A percentile compares a stretch with the other conserved stretches of the same genome.
Evolutionary conservation across 2,329 filamentous ascomycete genomes (phyloP).

Genomic region (Ciborinia camelliae): DNA sequence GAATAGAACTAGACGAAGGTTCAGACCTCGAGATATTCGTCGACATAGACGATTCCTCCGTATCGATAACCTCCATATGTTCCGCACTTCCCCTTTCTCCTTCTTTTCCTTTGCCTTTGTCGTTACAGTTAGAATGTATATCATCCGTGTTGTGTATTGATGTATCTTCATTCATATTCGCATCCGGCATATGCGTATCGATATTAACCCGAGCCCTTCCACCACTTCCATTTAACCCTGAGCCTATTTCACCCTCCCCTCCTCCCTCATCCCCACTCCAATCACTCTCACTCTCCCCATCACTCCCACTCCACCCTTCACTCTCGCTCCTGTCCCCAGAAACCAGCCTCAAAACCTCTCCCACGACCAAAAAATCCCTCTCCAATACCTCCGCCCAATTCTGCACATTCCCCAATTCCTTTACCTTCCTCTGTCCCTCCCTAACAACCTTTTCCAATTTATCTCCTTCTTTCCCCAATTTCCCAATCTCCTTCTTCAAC

Average conservation of each 20-base stretch:
- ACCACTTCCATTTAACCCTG: neutral
- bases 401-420: constrained; percentile 78
- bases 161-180: constrained; percentile 24
- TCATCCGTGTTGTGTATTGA: constrained; percentile 18
- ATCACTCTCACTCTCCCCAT: constrained; percentile 15
- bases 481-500: constrained; percentile 57
- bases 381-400: constrained; percentile 85
- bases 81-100: constrained; percentile 5
- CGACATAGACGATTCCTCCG: constrained; percentile 25
- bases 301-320: constrained; percentile 12
- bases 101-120: constrained; percentile 19
- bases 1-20: constrained; percentile 30
- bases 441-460: constrained; percentile 61
- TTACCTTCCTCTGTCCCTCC: constrained; percentile 61
- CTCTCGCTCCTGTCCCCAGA: constrained; percentile 37
- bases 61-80: constrained; percentile 21
- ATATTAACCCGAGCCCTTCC: neutral
- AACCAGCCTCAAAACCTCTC: constrained; percentile 61
- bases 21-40: constrained; percentile 28
- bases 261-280: constrained; percentile 14
- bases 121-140: constrained; percentile 18
- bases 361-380: constrained; percentile 60
- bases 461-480: constrained; percentile 60
- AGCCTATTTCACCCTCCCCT: too few relatives aligned
- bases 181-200: constrained; percentile 9